Evolutionary conservation across 176 grass and related monocot genomes (phyloP).

Genomic region (Bolboschoenus planiculmis): DNA sequence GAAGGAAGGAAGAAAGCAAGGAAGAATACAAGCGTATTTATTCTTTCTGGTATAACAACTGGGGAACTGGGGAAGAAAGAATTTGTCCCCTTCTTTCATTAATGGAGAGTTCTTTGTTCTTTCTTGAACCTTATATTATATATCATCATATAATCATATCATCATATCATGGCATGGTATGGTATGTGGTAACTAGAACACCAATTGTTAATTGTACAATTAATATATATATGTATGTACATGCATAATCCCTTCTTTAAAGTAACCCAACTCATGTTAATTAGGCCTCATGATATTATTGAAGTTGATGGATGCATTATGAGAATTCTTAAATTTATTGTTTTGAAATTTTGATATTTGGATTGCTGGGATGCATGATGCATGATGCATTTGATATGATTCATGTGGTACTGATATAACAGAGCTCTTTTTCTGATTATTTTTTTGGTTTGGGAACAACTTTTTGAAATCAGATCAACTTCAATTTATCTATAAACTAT

Average conservation of each 20-base stretch:
- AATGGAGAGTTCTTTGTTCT: conserved; percentile 6
- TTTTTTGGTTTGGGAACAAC: neutral
- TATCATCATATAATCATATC: too few species aligned
- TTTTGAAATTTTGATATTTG: neutral
- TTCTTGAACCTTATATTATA: neutral
- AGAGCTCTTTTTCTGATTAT: neutral
- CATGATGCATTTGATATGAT: neutral
- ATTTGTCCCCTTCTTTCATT: conserved; percentile 17
- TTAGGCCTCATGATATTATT: too few species aligned
- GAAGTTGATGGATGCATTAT: too few species aligned
- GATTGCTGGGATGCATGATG: neutral
- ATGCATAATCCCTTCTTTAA: neutral
- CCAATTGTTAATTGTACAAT: too few species aligned
- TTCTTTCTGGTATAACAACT: neutral
- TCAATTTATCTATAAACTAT: neutral
- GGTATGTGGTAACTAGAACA: too few species aligned
- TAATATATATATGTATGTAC: too few species aligned
- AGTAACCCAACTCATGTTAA: too few species aligned
- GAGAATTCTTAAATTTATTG: too few species aligned
- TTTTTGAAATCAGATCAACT: neutral
- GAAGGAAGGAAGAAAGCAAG: neutral
- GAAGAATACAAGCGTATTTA: conserved; percentile 18
- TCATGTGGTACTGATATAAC: neutral
- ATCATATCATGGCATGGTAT: neutral
- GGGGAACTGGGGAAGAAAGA: neutral